Evolutionary conservation across 176 grass and related monocot genomes (phyloP).

Genomic region (Poa pratensis): DNA sequence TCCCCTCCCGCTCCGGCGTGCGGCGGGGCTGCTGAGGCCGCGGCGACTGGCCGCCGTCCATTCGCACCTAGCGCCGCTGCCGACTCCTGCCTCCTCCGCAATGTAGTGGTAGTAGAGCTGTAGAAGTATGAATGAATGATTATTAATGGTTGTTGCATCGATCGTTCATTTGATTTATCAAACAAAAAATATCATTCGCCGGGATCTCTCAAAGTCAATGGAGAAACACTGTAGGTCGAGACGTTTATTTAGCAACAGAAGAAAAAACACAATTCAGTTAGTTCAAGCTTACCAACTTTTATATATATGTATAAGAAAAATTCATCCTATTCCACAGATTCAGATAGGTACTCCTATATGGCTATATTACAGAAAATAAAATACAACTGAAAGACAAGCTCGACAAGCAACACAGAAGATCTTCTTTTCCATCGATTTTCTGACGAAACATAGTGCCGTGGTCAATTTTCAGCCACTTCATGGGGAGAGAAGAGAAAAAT

Average conservation of each 20-base stretch:
- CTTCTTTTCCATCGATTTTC: background rate
- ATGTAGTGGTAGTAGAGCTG: no score
- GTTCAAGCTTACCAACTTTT: background rate
- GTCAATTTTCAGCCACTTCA: conserved; percentile 1
- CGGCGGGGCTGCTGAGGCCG: conserved; percentile 4
- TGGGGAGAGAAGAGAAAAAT: background rate
- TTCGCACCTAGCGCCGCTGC: background rate
- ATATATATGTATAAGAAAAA: background rate
- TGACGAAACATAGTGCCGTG: background rate
- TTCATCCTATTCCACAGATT: no score
- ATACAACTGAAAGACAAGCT: background rate
- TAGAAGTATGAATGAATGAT: no score
- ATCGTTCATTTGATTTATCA: background rate
- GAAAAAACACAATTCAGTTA: background rate
- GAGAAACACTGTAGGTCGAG: background rate
- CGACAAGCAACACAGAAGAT: background rate
- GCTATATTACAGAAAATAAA: background rate
- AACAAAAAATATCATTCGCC: background rate
- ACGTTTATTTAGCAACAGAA: background rate
- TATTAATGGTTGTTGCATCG: background rate
- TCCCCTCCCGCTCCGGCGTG: conserved; percentile 47
- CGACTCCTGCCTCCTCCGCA: no score
- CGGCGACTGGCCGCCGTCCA: conserved; percentile 42
- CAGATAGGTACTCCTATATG: no score
- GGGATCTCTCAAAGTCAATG: background rate